These are phyloP conservation scores for Pseudodiploospora longispora DNA, from an alignment of 2,329 filamentous ascomycete genomes.

Conservation along the genomic window DNA sequence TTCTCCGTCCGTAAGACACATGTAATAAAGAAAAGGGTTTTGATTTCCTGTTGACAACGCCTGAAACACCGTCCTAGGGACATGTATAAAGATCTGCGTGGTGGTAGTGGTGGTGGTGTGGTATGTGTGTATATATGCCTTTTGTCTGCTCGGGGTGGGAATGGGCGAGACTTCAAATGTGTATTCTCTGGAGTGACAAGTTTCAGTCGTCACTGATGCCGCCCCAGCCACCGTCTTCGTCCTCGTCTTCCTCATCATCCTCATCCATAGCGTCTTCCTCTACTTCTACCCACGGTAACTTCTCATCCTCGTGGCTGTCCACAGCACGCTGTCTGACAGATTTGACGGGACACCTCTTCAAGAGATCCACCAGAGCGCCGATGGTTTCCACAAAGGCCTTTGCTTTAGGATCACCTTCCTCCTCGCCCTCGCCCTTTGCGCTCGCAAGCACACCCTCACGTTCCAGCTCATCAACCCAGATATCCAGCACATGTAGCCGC, in stretches of 20 bases:
- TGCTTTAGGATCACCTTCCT: slow-evolving; percentile 15
- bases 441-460: slow-evolving; percentile 50
- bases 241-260: slow-evolving; percentile 26
- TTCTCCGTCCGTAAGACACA: no score
- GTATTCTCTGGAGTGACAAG: not conserved
- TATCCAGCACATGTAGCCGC: slow-evolving; percentile 77
- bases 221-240: slow-evolving; percentile 48
- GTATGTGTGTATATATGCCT: no score
- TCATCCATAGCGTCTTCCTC: slow-evolving; percentile 31
- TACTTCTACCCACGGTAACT: slow-evolving; percentile 51
- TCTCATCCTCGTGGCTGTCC: slow-evolving; percentile 65
- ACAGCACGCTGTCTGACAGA: slow-evolving; percentile 60
- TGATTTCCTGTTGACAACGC: no score
- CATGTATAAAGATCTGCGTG: no score
- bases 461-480: slow-evolving; percentile 87
- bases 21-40: no score
- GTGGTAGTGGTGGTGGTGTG: no score
- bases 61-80: no score
- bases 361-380: slow-evolving; percentile 45
- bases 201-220: slow-evolving; percentile 59
- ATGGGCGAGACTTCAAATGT: not conserved
- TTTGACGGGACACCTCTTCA: slow-evolving; percentile 58
- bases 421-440: slow-evolving; percentile 17
- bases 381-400: slow-evolving; percentile 44
- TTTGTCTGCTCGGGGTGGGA: no score